Conservation (phyloP, 345 rosid genomes). For the Erucastrum elatum region DNA sequence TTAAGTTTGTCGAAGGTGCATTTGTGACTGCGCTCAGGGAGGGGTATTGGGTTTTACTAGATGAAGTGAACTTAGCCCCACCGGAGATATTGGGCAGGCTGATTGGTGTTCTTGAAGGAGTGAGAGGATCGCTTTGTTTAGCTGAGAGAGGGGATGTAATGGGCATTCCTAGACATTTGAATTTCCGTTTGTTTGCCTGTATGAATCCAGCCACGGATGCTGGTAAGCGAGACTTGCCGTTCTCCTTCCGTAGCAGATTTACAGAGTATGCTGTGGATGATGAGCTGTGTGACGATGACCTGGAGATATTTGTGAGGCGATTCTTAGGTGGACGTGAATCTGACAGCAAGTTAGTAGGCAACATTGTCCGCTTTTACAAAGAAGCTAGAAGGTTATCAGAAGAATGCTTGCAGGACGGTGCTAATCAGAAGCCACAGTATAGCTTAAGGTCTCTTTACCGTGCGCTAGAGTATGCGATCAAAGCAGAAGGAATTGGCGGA, state of each 20-base stretch:
- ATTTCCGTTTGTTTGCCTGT: conserved; percentile 86
- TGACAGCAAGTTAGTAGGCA: conserved; percentile 53
- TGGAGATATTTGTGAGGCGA: conserved; percentile 65
- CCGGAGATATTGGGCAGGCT: conserved; percentile 91
- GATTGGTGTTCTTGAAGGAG: conserved; percentile 90
- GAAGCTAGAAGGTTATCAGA: conserved; percentile 72
- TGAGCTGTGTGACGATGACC: conserved; percentile 64
- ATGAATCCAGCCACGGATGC: conserved; percentile 99
- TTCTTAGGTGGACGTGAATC: conserved; percentile 62
- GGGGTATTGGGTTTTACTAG: conserved; percentile 95
- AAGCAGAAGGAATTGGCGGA: conserved; percentile 59
- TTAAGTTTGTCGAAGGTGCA: conserved; percentile 96
- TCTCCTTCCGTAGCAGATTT: conserved; percentile 75
- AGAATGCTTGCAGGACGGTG: conserved; percentile 96
- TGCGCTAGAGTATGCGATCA: conserved; percentile 74
- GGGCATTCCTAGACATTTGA: conserved; percentile 66
- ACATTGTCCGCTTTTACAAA: conserved; percentile 70
- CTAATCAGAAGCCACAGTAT: conserved; percentile 95
- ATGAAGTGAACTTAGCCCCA: conserved; percentile 95
- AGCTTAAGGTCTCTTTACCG: conserved; percentile 95
- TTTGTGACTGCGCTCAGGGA: conserved; percentile 84
- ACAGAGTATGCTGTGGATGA: conserved; percentile 92
- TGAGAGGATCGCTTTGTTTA: conserved; percentile 80
- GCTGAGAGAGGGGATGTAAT: conserved; percentile 92
- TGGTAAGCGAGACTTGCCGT: conserved; percentile 89